Percentiles rank a stretch among this genome's conserved stretches.
phyloP scores from a whole-genome alignment of 345 rosid species.

The Excoecaria agallocha region DNA sequence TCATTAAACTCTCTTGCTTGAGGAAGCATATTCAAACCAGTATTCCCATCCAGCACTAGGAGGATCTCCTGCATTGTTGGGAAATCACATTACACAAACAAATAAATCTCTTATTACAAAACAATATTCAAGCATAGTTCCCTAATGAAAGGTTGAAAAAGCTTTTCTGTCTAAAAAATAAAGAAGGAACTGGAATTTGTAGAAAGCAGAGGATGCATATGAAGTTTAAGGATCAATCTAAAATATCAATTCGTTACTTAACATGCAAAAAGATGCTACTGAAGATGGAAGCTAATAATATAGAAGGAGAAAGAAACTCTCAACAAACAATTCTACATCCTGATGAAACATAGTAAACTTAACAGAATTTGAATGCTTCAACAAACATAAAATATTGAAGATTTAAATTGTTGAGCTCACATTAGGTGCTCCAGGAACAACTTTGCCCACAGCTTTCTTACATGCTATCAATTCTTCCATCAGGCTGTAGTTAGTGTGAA shows the following conservation, averaged over 20 bases:
- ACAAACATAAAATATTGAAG: background rate
- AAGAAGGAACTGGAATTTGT: background rate
- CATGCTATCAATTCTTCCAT: constrained; percentile 96
- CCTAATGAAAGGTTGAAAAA: background rate
- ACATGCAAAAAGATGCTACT: background rate
- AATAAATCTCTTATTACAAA: background rate
- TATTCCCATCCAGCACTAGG: constrained; percentile 92
- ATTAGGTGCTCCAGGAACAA: constrained; percentile 76
- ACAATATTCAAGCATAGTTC: background rate
- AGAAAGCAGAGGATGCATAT: background rate
- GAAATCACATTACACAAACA: constrained; percentile 8
- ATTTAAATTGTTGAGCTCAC: constrained; percentile 37
- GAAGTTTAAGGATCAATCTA: constrained; percentile 3
- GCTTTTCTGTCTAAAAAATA: background rate
- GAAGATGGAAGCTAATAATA: background rate
- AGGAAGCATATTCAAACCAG: constrained; percentile 98
- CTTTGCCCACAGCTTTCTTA: constrained; percentile 80
- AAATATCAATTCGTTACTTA: background rate
- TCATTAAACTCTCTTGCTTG: constrained; percentile 99
- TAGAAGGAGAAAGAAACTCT: background rate
- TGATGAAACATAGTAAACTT: constrained; percentile 2
- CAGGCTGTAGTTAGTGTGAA: constrained; percentile 89
- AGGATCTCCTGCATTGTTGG: constrained; percentile 67
- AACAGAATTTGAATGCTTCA: constrained; percentile 2
- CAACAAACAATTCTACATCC: background rate